Base-by-base conservation (phyloP, 2,329 filamentous ascomycete species). In the Alternaria brassicicola region DNA sequence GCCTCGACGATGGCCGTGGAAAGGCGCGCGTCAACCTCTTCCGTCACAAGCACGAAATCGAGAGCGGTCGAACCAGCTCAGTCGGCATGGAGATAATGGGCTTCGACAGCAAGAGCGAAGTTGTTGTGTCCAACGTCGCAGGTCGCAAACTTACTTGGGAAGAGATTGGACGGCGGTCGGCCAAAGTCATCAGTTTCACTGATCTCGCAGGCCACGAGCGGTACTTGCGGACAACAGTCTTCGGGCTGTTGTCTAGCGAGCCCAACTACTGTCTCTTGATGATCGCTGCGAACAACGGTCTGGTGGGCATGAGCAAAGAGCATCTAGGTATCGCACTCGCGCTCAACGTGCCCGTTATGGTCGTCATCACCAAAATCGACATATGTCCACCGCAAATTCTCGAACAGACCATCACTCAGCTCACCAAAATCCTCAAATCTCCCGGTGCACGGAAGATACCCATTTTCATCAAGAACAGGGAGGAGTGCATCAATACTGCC, bases 51-150 rank as follows among this genome's bases (percentile, higher is more conserved):
- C 95, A 99, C 73, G 95, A 99, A 79, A 90, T 98, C 38, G 95
- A 99, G 78, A 95, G 91, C 45, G 95, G 95, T 1, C 86, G 95
- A 65, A 99, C 95, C 9, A 97, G 92, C 74, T 97, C 93, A 0
- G 95, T 99, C 0, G 94, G 95, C 39, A 96, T 98, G 93, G 95
- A 99, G 78, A 98, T 69, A 61, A 93, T 98, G 89, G 95, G 95
- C 2, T 99, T 97, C 69, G 93, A 98, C 77, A 92, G 90, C 49
- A 85, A 86, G 54, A 94, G 95, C 26, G 87, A 93, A 25, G 89
- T 97, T 26, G 86, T 98, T 15, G 86, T 88, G 15, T 94, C 91
- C 36, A 90, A 90, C 57, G 90, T 89, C 0, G 91, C 93, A 2
- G 94, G 93, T 1, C 87, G 95, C 76, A 92, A 89, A 79, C 82